Evolutionary conservation across 139 green algal species (phyloP).

Genomic region (Chlorella vulgaris): DNA sequence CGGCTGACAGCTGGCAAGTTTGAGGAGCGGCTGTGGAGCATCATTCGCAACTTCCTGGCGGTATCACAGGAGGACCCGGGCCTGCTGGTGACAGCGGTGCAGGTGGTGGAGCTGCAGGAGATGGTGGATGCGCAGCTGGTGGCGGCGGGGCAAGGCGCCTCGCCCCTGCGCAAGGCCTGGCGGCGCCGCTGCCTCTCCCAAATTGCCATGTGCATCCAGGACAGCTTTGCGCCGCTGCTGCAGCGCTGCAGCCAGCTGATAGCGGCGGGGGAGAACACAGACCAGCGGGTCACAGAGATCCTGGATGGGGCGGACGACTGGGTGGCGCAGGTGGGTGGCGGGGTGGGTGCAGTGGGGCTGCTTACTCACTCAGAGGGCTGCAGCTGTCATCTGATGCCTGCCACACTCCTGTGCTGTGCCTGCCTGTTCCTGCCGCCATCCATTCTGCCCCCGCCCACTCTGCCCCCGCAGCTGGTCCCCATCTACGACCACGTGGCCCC

Average conservation of each 20-base stretch:
- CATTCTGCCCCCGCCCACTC: neutral
- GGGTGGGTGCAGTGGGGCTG: too few relatives aligned
- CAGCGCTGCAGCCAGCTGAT: conserved; percentile 55
- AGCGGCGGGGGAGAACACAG: conserved; percentile 44
- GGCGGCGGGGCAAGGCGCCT: conserved; percentile 36
- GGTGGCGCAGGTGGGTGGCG: conserved; percentile 29
- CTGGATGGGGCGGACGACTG: conserved; percentile 58
- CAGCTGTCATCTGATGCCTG: neutral
- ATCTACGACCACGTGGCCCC: conserved; percentile 76
- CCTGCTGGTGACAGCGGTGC: conserved; percentile 75
- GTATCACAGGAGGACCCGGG: conserved; percentile 62
- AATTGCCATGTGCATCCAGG: conserved; percentile 54
- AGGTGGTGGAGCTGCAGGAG: conserved; percentile 85
- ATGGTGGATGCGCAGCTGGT: conserved; percentile 57
- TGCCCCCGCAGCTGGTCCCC: conserved; percentile 47
- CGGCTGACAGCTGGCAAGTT: conserved; percentile 59
- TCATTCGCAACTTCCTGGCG: conserved; percentile 63
- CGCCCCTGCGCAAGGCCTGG: conserved; percentile 54
- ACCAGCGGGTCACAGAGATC: conserved; percentile 52
- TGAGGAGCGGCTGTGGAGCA: conserved; percentile 74
- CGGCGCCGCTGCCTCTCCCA: conserved; percentile 51
- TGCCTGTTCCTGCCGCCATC: neutral
- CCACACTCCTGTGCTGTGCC: neutral
- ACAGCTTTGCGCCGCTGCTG: conserved; percentile 49
- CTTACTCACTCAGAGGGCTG: too few relatives aligned